Evolutionary conservation across 2,329 filamentous ascomycete genomes (phyloP).

Genomic region (Epichloe elymi): DNA sequence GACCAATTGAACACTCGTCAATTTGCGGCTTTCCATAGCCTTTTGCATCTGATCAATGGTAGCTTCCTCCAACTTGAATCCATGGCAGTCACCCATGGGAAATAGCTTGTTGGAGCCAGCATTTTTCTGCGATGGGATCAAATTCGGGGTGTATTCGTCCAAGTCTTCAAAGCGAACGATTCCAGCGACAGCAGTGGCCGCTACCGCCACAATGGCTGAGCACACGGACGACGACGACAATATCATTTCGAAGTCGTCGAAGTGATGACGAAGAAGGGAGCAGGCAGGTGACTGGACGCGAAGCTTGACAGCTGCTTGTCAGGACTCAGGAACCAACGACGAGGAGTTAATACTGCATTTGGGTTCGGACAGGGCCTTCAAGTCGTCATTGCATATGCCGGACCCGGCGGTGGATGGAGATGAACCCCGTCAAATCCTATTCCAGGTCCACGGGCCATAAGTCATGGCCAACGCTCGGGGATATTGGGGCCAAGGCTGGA

Average conservation of each 20-base stretch:
- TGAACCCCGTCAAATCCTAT: neutral
- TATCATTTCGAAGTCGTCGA: neutral
- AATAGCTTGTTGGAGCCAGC: constrained; percentile 32
- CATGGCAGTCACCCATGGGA: constrained; percentile 48
- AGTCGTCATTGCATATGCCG: neutral
- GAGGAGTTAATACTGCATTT: neutral
- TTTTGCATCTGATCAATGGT: constrained; percentile 55
- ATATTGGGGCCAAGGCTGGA: neutral
- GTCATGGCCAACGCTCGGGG: neutral
- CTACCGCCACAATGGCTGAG: neutral
- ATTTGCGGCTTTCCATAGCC: constrained; percentile 36
- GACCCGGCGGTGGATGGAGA: neutral
- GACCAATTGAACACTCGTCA: constrained; percentile 46
- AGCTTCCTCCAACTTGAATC: constrained; percentile 52
- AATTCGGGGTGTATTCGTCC: constrained; percentile 14
- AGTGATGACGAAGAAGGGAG: neutral
- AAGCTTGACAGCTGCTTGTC: neutral
- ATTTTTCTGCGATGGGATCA: constrained; percentile 24
- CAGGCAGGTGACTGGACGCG: neutral
- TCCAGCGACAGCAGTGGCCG: constrained; percentile 1
- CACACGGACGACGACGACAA: neutral
- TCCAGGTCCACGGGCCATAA: neutral
- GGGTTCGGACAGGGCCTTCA: no score
- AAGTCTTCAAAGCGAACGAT: constrained; percentile 4
- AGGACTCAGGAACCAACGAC: neutral